These are phyloP conservation scores for Bimuria novae-zelandiae DNA, from an alignment of 2,329 filamentous ascomycete species.

Conservation along the genomic window DNA sequence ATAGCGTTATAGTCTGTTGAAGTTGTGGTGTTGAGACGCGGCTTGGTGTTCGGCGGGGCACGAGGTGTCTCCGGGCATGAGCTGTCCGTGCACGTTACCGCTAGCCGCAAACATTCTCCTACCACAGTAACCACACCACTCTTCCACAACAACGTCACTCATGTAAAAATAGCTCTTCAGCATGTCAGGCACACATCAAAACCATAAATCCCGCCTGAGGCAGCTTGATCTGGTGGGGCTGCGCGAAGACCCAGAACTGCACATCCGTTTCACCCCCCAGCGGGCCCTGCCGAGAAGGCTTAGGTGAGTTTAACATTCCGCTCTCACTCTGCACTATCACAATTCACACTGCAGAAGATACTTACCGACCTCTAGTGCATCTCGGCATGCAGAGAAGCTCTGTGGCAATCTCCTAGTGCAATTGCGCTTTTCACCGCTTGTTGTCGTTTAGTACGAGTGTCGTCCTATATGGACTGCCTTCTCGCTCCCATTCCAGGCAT, in stretches of 20 bases:
- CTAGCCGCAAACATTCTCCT: no score
- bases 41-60: no score
- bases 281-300: constrained; percentile 21
- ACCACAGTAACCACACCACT: no score
- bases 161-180: no score
- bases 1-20: no score
- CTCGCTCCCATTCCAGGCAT: constrained; percentile 30
- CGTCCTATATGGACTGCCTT: constrained; percentile 30
- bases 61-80: no score
- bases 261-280: constrained; percentile 6
- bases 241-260: not conserved
- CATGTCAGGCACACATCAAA: no score
- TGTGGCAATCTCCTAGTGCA: constrained; percentile 15
- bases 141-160: no score
- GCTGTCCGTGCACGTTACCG: no score
- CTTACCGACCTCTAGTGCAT: constrained; percentile 4
- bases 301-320: constrained; percentile 37
- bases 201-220: no score
- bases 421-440: constrained; percentile 19
- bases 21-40: no score
- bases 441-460: constrained; percentile 39
- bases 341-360: constrained; percentile 16
- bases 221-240: not conserved
- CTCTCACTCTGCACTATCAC: constrained; percentile 19
- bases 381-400: constrained; percentile 13